A percentile compares a stretch with the other conserved stretches of the same genome.
Conservation (phyloP, 352 stramenopile species). For the Globisporangium recalcitrans region DNA sequence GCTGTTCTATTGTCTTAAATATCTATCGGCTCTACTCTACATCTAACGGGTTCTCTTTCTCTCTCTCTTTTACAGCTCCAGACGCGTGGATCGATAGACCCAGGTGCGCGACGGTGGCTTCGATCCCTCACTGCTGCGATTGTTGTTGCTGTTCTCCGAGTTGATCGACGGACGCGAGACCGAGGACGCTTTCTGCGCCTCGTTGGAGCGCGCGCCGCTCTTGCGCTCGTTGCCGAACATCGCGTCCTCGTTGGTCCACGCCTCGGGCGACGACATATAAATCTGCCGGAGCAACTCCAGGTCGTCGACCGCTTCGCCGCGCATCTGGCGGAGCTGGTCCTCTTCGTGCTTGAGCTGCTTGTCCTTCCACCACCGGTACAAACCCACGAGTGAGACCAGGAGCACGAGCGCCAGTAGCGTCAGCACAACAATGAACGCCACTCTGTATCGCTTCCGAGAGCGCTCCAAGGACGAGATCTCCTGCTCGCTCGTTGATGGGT, state of each 20-base stretch:
- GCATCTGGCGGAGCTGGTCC: conserved; percentile 31
- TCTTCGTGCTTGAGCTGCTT: conserved; percentile 29
- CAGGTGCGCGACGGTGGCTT: neutral
- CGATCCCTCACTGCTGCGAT: neutral
- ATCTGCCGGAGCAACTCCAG: conserved; percentile 38
- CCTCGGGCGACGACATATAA: conserved; percentile 28
- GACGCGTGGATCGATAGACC: conserved; percentile 8
- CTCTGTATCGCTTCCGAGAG: conserved; percentile 24
- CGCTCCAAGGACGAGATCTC: conserved; percentile 20
- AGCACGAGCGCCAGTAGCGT: conserved; percentile 14
- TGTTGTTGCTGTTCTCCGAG: neutral
- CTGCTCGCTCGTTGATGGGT: neutral
- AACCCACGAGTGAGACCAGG: conserved; percentile 3
- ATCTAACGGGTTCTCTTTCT: neutral
- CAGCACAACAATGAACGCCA: conserved; percentile 29
- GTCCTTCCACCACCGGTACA: conserved; percentile 10
- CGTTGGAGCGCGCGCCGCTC: neutral
- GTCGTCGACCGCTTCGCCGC: conserved; percentile 33
- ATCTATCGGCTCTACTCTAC: neutral
- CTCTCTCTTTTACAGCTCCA: conserved; percentile 2
- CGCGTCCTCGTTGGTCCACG: neutral
- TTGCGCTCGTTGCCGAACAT: neutral
- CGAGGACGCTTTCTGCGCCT: neutral
- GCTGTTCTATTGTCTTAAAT: neutral
- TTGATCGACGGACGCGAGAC: neutral